Conservation (phyloP, 805 yeast genomes). For the Candida ulmi region DNA sequence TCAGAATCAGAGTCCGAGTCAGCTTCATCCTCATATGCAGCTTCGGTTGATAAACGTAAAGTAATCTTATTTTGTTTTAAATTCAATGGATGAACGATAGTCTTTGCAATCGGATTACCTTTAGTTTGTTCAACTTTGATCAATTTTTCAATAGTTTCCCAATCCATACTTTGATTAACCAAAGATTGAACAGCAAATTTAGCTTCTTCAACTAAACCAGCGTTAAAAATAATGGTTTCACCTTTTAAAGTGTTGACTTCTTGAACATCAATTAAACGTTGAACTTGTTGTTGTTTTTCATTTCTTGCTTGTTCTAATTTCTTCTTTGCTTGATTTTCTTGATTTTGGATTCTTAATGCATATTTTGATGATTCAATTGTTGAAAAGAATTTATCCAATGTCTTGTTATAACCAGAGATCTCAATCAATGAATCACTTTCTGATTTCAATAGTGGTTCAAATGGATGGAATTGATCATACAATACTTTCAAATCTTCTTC, state of each 20-base stretch:
- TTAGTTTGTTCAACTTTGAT: conserved; percentile 64
- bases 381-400: conserved; percentile 81
- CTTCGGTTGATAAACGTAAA: conserved; percentile 46
- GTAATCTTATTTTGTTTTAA: conserved; percentile 63
- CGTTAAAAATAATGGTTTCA: conserved; percentile 61
- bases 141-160: conserved; percentile 81
- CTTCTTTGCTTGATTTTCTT: conserved; percentile 68
- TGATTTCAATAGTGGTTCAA: conserved; percentile 41
- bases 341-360: conserved; percentile 68
- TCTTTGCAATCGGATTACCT: conserved; percentile 57
- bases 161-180: conserved; percentile 83
- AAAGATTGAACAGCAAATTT: conserved; percentile 59
- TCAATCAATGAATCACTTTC: conserved; percentile 33
- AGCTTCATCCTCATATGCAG: conserved; percentile 29
- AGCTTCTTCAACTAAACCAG: conserved; percentile 68
- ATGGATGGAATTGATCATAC: conserved; percentile 69
- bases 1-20: conserved; percentile 26
- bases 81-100: conserved; percentile 63
- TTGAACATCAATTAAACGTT: conserved; percentile 59
- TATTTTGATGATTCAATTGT: conserved; percentile 78
- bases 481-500: conserved; percentile 39
- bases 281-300: conserved; percentile 68
- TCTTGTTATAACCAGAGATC: conserved; percentile 65
- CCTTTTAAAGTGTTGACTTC: conserved; percentile 63
- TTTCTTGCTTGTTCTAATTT: conserved; percentile 68